phyloP scores from a whole-genome alignment of 805 yeast genomes.

The Nakazawaea wickerhamii region DNA sequence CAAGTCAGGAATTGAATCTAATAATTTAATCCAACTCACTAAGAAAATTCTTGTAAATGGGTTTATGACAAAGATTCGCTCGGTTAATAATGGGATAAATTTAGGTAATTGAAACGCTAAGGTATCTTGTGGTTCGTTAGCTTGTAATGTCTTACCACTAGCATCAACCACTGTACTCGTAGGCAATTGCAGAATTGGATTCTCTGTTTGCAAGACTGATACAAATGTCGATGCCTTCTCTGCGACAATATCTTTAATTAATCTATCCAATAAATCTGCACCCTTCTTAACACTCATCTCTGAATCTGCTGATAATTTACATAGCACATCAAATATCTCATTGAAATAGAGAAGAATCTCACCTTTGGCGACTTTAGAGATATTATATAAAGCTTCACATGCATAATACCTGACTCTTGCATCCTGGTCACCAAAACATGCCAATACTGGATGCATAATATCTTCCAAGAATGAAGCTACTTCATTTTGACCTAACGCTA shows the following conservation, averaged over 20 bases:
- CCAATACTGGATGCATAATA: constrained; percentile 87
- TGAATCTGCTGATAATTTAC: constrained; percentile 83
- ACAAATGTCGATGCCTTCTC: constrained; percentile 90
- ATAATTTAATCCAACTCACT: constrained; percentile 89
- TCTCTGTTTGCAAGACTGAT: constrained; percentile 53
- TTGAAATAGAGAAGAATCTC: constrained; percentile 88
- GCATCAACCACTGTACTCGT: constrained; percentile 42
- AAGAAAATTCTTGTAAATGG: constrained; percentile 89
- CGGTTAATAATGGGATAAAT: constrained; percentile 87
- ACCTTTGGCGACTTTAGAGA: constrained; percentile 94
- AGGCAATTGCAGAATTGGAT: constrained; percentile 29
- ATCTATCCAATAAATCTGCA: constrained; percentile 85
- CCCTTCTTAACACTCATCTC: constrained; percentile 92
- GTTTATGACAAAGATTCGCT: constrained; percentile 85
- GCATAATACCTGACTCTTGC: constrained; percentile 97
- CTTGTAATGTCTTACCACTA: constrained; percentile 55
- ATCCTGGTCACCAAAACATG: constrained; percentile 95
- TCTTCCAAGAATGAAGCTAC: constrained; percentile 79
- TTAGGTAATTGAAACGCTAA: constrained; percentile 79
- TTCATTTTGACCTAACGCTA: constrained; percentile 81
- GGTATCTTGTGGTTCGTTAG: constrained; percentile 53
- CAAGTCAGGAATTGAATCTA: constrained; percentile 88
- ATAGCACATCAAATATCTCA: constrained; percentile 89
- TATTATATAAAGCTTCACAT: constrained; percentile 91
- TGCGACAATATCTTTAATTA: constrained; percentile 90